A percentile compares a stretch with the other conserved stretches of the same genome.
Evolutionary conservation across 2,329 filamentous ascomycete species (phyloP).

Genomic region (Chaetomiaceae sp.): DNA sequence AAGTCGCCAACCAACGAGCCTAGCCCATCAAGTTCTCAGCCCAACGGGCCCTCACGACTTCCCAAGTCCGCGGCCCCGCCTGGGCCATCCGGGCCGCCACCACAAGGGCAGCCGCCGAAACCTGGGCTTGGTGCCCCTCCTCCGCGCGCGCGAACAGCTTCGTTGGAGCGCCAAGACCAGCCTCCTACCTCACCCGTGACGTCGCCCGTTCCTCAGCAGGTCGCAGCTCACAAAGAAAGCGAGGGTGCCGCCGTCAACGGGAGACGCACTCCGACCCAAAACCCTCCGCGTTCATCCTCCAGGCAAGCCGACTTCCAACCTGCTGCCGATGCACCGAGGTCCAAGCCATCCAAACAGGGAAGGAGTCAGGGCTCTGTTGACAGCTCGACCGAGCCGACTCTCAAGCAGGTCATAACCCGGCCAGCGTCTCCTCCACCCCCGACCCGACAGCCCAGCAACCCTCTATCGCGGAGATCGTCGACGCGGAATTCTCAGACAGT

Average conservation of each 20-base stretch:
- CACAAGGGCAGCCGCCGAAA: constrained; percentile 48
- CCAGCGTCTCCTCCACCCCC: constrained; percentile 55
- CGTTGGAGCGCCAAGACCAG: constrained; percentile 39
- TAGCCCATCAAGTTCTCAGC: constrained; percentile 7
- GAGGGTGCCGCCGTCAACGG: constrained; percentile 52
- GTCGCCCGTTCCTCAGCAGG: constrained; percentile 40
- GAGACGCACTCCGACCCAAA: constrained; percentile 50
- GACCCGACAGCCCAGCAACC: constrained; percentile 50
- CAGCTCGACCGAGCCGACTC: constrained; percentile 53
- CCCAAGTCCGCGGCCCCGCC: constrained; percentile 33
- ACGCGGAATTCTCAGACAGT: constrained; percentile 61
- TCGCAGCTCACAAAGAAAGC: constrained; percentile 31
- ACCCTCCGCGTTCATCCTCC: constrained; percentile 26
- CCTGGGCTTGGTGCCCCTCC: constrained; percentile 38
- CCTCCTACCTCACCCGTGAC: constrained; percentile 35
- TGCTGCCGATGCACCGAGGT: constrained; percentile 30
- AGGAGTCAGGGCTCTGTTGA: constrained; percentile 63
- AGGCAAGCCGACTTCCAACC: constrained; percentile 32
- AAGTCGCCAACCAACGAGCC: constrained; percentile 38
- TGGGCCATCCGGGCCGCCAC: constrained; percentile 46
- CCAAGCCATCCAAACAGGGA: constrained; percentile 45
- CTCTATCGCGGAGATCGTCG: constrained; percentile 54
- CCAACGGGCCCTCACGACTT: constrained; percentile 34
- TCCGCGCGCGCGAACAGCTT: constrained; percentile 43
- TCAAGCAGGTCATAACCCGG: constrained; percentile 38